Base-by-base conservation (phyloP, 371 early-diverging fungal species). In the Mortierella sp. region DNA sequence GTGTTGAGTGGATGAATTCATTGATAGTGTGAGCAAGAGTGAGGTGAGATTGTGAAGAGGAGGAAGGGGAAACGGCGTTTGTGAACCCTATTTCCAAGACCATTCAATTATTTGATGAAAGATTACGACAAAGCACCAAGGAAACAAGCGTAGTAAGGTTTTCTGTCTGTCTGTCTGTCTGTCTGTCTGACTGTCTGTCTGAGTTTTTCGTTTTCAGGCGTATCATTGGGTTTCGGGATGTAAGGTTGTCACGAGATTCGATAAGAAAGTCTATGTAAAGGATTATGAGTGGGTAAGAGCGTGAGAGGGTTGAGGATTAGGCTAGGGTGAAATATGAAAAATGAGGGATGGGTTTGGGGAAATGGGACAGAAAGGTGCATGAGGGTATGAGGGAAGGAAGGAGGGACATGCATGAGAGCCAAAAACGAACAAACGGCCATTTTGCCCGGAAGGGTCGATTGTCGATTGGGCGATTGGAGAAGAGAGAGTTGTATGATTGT, bases 221-320 rank as follows among this genome's bases (percentile, higher is more conserved):
- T 34, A 58, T 58, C 58, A 58, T 58, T 58, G 58, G 58, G 58
- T 34, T 58, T 58, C 58, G 34, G 58, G 34, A 31, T 34, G 58
- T 37, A 58, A 58, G 58, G 58, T 58, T 58, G 58, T 58, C 58
- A 58, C 58, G 58, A 58, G 58, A 58, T 58, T 58, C 58, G 58
- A 58, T 58, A 58, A 58, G 58, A 2, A 34, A 14, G 58, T 6
- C n/a, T n/a, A n/a, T n/a, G n/a, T n/a, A n/a, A 19, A 34, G 37
- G 19, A 37, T 34, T 50, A 34, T 34, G 34, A 58, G 58, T 58
- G 58, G 58, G 34, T 37, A 34, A 34, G 58, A 58, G 58, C 58
- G 58, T 58, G 58, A 58, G 58, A 58, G 58, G n/a, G n/a, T n/a
- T n/a, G n/a, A 53, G 31, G 31, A 47, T n/a, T n/a, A n/a, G n/a